Evolutionary conservation across 345 rosid species (phyloP), one percentile per base, ranked within the genome.

Genomic region (Hirschfeldia incana): DNA sequence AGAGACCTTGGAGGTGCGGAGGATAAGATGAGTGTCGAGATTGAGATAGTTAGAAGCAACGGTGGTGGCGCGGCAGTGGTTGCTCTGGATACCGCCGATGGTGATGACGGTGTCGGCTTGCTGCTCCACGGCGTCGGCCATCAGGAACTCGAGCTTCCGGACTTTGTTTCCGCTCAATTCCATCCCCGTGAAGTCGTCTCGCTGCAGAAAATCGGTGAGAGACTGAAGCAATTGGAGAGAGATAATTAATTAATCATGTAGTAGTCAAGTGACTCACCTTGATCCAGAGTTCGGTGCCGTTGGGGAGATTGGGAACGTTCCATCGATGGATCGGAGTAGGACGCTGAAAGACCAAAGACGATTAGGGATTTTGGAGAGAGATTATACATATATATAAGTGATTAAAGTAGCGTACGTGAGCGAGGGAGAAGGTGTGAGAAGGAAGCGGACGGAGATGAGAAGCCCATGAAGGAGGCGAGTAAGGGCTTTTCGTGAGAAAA

Each of bases 101-200:
- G 97, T 92, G 63, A 92, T 85, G 46, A 92, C 78, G 16, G 97
- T 89, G 59, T 94, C 97, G n/a, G 98, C 94, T 10, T 94, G 87
- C 74, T 87, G 86, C 12, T 87, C 87, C 65, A 94, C 89, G 2
- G 96, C 98, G 60, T 94, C 96, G 0, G 97, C 97, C 89, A 94
- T 65, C 58, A 94, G 81, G 77, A 94, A 94, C 67, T 94, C 98
- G 77, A 94, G 80, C 75, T 94, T 94, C 59, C 97, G 81, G 8
- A 90, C 97, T 81, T 92, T 94, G 85, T 94, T 94, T 2, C 98
- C 98, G 44, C 98, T 94, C 89, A 94, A 21, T 79, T 94, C 93
- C 98, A 94, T 88, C 26, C 98, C 98, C 0, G 98, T 84, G 11
- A 90, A 84, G 64, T 94, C 98, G 78, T 94, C 98, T 1, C 96